Conservation (phyloP, 805 yeast genomes). For the Ogataea dorogensis region DNA sequence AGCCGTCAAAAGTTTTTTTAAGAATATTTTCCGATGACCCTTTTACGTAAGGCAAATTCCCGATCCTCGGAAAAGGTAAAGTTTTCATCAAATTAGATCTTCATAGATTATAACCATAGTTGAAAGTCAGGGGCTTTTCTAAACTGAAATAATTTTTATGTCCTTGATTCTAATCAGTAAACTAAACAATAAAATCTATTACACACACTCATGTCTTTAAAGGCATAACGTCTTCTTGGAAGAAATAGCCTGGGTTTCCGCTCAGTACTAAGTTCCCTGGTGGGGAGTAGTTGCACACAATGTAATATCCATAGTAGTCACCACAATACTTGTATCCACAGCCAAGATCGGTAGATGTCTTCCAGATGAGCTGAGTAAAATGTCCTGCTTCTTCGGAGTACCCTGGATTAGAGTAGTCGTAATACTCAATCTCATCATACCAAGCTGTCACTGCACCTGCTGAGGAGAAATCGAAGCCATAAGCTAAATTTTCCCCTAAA, state of each 20-base stretch:
- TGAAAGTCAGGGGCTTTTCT: background rate
- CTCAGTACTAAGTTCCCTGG: slow-evolving; percentile 67
- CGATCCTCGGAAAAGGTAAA: slow-evolving; percentile 13
- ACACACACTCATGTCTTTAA: slow-evolving; percentile 8
- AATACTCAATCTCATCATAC: slow-evolving; percentile 62
- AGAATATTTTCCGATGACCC: slow-evolving; percentile 3
- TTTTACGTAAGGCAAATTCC: slow-evolving; percentile 2
- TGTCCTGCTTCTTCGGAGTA: slow-evolving; percentile 62
- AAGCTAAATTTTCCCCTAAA: slow-evolving; percentile 76
- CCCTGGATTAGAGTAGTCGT: slow-evolving; percentile 50
- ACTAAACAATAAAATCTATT: background rate
- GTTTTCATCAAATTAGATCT: background rate
- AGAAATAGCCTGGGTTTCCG: slow-evolving; percentile 24
- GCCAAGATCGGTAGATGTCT: slow-evolving; percentile 56
- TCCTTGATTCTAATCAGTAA: too few relatives aligned
- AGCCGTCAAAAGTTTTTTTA: background rate
- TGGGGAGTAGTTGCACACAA: slow-evolving; percentile 72
- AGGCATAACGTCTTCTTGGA: slow-evolving; percentile 36
- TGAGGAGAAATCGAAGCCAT: slow-evolving; percentile 50
- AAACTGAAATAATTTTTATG: too few relatives aligned
- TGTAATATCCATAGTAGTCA: slow-evolving; percentile 46
- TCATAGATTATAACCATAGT: background rate
- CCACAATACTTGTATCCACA: slow-evolving; percentile 69
- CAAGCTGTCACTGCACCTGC: slow-evolving; percentile 69
- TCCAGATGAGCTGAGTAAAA: slow-evolving; percentile 82